Conservation (phyloP, 1,284 basidiomycete species). For the Cryptococcus sp. region DNA sequence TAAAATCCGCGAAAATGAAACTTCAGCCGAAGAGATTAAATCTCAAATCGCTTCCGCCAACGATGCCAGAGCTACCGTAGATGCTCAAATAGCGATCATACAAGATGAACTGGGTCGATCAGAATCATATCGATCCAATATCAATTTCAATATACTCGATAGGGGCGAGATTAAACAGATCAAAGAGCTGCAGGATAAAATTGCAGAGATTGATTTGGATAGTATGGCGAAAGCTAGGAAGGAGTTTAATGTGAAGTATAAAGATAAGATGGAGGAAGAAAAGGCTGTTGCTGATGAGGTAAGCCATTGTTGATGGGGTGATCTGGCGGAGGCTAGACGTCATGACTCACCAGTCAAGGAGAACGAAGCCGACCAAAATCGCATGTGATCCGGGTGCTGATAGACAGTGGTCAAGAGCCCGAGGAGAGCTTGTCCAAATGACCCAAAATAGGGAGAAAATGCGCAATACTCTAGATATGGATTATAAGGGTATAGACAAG, state of each 20-base stretch:
- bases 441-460: conserved; percentile 63
- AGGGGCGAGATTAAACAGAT: conserved; percentile 68
- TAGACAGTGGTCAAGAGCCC: conserved; percentile 69
- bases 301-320: conserved; percentile 33
- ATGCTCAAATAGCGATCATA: conserved; percentile 53
- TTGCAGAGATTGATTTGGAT: conserved; percentile 73
- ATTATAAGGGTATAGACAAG: conserved; percentile 82
- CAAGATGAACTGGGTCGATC: conserved; percentile 57
- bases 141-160: conserved; percentile 81
- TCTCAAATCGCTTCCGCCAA: conserved; percentile 51
- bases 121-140: conserved; percentile 63
- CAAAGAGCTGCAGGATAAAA: conserved; percentile 62
- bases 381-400: not conserved
- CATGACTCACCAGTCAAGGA: not conserved
- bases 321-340: not conserved
- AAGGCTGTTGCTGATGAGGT: conserved; percentile 59
- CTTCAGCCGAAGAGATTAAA: conserved; percentile 53
- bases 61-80: conserved; percentile 55
- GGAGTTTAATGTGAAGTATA: conserved; percentile 79
- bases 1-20: conserved; percentile 60
- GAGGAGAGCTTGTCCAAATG: conserved; percentile 75
- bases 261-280: conserved; percentile 57
- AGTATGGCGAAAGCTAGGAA: conserved; percentile 71
- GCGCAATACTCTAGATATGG: conserved; percentile 66
- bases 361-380: too few species aligned